Evolutionary conservation across 768 basidiomycete genomes (phyloP).

Genomic region (Favolaschia claudopus): DNA sequence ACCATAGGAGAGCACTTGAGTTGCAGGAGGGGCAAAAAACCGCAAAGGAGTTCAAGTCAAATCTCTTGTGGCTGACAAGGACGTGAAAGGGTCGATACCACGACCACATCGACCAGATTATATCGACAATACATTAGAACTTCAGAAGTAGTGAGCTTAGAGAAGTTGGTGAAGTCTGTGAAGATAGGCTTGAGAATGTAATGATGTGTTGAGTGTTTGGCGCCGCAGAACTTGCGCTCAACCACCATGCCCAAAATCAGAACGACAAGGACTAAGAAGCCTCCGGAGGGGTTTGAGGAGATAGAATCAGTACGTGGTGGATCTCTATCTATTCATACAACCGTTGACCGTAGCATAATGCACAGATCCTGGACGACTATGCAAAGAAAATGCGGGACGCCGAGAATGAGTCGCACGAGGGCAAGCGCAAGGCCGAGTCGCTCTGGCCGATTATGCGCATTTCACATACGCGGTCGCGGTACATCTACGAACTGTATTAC

Average conservation of each 20-base stretch:
- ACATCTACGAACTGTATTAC: conserved; percentile 98
- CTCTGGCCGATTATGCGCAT: conserved; percentile 99
- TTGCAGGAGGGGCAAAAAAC: too few relatives aligned
- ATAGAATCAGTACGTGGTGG: conserved; percentile 71
- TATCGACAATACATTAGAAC: too few relatives aligned
- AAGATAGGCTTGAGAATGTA: too few relatives aligned
- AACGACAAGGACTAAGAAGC: conserved; percentile 90
- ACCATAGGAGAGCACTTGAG: too few relatives aligned
- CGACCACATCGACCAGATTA: too few relatives aligned
- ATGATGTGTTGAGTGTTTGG: too few relatives aligned
- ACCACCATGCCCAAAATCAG: conserved; percentile 89
- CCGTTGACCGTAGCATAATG: conserved; percentile 2
- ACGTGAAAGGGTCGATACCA: too few relatives aligned
- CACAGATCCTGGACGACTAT: conserved; percentile 95
- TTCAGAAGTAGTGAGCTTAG: too few relatives aligned
- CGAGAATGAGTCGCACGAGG: conserved; percentile 98
- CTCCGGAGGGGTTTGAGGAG: conserved; percentile 96
- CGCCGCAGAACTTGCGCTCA: too few relatives aligned
- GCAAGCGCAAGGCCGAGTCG: conserved; percentile 93
- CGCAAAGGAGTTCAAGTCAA: too few relatives aligned
- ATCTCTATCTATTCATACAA: conserved; percentile 8
- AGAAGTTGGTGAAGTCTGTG: too few relatives aligned
- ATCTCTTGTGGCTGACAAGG: too few relatives aligned
- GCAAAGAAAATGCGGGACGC: conserved; percentile 99
- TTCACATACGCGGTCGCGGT: conserved; percentile 93